Conservation (phyloP, 208 protist species). For the Acanthamoeba royreba region DNA sequence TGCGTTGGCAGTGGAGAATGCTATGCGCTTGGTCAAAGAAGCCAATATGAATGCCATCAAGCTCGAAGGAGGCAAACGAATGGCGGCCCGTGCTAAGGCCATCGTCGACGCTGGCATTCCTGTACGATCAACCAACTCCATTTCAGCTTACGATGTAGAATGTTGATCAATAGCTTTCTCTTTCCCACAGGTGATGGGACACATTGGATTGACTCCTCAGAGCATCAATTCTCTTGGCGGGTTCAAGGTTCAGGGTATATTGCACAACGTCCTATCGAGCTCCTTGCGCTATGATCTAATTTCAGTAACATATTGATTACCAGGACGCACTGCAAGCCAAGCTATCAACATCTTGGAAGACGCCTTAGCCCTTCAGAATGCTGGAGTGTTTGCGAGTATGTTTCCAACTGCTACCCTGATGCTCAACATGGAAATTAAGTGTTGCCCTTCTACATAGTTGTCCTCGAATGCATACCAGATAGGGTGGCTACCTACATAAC, state of each 20-base stretch:
- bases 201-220: slow-evolving; percentile 86
- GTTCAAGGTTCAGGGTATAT: slow-evolving; percentile 72
- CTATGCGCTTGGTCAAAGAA: slow-evolving; percentile 53
- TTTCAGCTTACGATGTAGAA: background rate
- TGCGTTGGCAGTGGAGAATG: slow-evolving; percentile 58
- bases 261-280: background rate
- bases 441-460: slow-evolving; percentile 50
- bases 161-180: background rate
- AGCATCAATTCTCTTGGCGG: slow-evolving; percentile 69
- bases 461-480: slow-evolving; percentile 81
- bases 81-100: slow-evolving; percentile 42
- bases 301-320: background rate
- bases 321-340: background rate
- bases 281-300: background rate
- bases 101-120: slow-evolving; percentile 57
- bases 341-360: slow-evolving; percentile 73
- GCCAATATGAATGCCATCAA: slow-evolving; percentile 78
- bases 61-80: slow-evolving; percentile 78
- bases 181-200: slow-evolving; percentile 74
- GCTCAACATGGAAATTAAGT: background rate
- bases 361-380: slow-evolving; percentile 79
- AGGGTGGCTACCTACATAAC: slow-evolving; percentile 73
- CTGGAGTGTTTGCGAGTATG: slow-evolving; percentile 62
- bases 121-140: background rate
- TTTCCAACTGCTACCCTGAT: background rate